Percentiles rank a stretch among this genome's conserved stretches.
Evolutionary conservation across 2,329 filamentous ascomycete genomes (phyloP).

Genomic region (Alternaria brassicae): DNA sequence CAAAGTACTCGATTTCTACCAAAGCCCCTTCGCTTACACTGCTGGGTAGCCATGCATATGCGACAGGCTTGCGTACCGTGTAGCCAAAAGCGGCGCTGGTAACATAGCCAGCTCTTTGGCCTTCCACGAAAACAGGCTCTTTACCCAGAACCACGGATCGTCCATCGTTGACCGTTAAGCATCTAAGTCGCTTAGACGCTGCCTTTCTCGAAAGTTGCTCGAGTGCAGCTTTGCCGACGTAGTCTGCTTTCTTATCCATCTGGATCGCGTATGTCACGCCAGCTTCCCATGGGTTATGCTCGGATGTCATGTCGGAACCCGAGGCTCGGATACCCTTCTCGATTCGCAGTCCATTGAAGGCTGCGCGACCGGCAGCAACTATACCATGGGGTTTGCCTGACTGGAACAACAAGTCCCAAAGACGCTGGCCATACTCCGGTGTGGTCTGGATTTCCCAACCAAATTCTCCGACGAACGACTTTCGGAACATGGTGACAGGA

Average conservation of each 20-base stretch:
- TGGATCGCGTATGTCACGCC: slow-evolving; percentile 62
- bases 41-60: slow-evolving; percentile 64
- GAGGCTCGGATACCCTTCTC: slow-evolving; percentile 67
- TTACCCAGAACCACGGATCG: slow-evolving; percentile 66
- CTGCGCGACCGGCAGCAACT: slow-evolving; percentile 64
- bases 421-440: slow-evolving; percentile 63
- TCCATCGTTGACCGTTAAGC: slow-evolving; percentile 64
- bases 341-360: slow-evolving; percentile 65
- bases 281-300: slow-evolving; percentile 67
- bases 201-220: slow-evolving; percentile 51
- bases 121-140: slow-evolving; percentile 64
- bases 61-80: slow-evolving; percentile 65
- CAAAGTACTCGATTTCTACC: slow-evolving; percentile 70
- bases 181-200: slow-evolving; percentile 52
- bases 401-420: slow-evolving; percentile 66
- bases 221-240: slow-evolving; percentile 61
- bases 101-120: slow-evolving; percentile 62
- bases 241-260: slow-evolving; percentile 55
- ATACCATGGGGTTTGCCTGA: slow-evolving; percentile 64
- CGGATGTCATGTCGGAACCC: slow-evolving; percentile 66
- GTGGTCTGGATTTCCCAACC: slow-evolving; percentile 70
- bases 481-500: slow-evolving; percentile 62
- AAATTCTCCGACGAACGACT: slow-evolving; percentile 67
- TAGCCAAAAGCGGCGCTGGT: slow-evolving; percentile 69
- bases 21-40: slow-evolving; percentile 55